A percentile compares a stretch with the other conserved stretches of the same genome.
Conservation (phyloP, 2,329 filamentous ascomycete genomes). For the Fonsecaea pedrosoi region DNA sequence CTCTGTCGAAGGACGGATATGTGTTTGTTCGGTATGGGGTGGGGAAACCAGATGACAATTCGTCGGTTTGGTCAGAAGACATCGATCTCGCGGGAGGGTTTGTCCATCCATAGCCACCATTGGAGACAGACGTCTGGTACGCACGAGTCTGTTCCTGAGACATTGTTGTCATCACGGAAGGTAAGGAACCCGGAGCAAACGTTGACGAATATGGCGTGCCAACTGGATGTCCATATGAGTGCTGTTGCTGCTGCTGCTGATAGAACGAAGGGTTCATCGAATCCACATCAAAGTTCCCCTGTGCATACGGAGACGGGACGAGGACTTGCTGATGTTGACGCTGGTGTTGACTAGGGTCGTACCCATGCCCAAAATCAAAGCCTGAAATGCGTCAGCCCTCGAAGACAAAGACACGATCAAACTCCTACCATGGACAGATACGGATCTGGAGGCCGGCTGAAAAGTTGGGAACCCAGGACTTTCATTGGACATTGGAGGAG, state of each 20-base stretch:
- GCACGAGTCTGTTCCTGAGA: slow-evolving; percentile 25
- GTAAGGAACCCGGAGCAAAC: slow-evolving; percentile 22
- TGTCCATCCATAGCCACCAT: slow-evolving; percentile 27
- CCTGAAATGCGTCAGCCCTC: slow-evolving; percentile 25
- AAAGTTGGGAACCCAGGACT: slow-evolving; percentile 28
- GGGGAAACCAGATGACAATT: slow-evolving; percentile 27
- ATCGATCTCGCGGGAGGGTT: slow-evolving; percentile 26
- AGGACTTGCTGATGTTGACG: slow-evolving; percentile 22
- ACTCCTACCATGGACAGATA: slow-evolving; percentile 24
- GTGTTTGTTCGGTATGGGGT: slow-evolving; percentile 32
- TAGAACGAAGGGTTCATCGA: slow-evolving; percentile 28
- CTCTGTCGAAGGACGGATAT: slow-evolving; percentile 32
- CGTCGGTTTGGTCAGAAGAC: slow-evolving; percentile 27
- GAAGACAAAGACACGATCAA: neutral
- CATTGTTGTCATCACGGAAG: slow-evolving; percentile 19
- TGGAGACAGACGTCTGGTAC: slow-evolving; percentile 23
- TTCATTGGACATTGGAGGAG: slow-evolving; percentile 22
- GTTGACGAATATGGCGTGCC: slow-evolving; percentile 20
- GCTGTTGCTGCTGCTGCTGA: slow-evolving; percentile 5
- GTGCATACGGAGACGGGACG: slow-evolving; percentile 23
- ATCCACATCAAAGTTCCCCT: slow-evolving; percentile 23
- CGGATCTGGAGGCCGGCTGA: slow-evolving; percentile 18
- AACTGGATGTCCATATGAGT: slow-evolving; percentile 18
- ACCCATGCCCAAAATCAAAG: slow-evolving; percentile 22
- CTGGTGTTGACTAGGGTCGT: slow-evolving; percentile 21